Base-by-base conservation (phyloP, 805 yeast species). In the Jamesozyma jinghongensis region DNA sequence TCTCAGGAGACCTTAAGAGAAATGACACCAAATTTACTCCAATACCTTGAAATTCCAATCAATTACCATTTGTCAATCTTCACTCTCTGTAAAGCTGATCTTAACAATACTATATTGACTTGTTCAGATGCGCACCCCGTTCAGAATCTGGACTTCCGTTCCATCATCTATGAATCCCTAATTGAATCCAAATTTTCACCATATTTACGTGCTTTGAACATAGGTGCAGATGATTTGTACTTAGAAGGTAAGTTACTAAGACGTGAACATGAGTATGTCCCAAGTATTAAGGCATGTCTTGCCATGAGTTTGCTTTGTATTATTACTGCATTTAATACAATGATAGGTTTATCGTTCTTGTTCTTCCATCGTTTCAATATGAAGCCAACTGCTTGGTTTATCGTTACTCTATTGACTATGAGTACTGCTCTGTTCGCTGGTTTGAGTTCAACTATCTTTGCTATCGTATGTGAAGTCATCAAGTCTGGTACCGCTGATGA, bases 41-140 rank as follows among this genome's bases (percentile, higher is more conserved):
- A 47, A 26, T 53, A 53, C 38, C 50, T 58, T 42, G 35, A 46
- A 17, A 48, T 59, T 14, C 57, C 59, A 37, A 49, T 53, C 18
- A 45, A 46, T 29, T 60, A 45, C 46, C 51, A 56, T 32, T 36
- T 61, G 31, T 51, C 61, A 26, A 51, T 61, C 34, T 56, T 57
- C 42, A 52, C 63, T 3, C 41, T 60, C 11, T 60, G 65, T 43
- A 51, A 52, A 19, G 51, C 54, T 26, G 37, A 51, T 38, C 35
- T 48, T 16, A 34, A 50, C 19, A 55, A 56, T 32, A 44, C 48
- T 4, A 49, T 56, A 7, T 40, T 49, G 20, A 28, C 45, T 4
- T 61, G 66, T 44, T 49, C 51, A 27, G 42, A 43, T 8, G 40
- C 59, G 2, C 62, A 57, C 37, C 60, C 64, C 10, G 66, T 61